Conservation (phyloP, 2,329 filamentous ascomycete genomes). For the Colletotrichum lupini region DNA sequence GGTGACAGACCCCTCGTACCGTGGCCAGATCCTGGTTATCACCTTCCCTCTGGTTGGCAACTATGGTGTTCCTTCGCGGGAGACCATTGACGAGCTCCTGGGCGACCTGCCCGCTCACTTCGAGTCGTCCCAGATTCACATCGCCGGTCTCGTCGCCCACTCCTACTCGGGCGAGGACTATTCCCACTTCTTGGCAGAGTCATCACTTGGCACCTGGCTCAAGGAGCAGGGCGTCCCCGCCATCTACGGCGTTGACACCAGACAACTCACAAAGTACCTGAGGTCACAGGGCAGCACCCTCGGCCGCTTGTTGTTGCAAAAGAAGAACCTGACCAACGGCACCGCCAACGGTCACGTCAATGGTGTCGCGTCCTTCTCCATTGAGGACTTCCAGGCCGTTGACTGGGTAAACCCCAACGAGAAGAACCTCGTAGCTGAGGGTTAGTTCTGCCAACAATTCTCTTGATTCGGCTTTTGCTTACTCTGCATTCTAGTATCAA, state of each 20-base stretch:
- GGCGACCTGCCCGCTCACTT: constrained; percentile 91
- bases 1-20: constrained; percentile 87
- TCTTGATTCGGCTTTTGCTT: constrained; percentile 47
- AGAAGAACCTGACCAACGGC: constrained; percentile 59
- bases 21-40: constrained; percentile 93
- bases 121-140: constrained; percentile 91
- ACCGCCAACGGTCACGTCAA: constrained; percentile 46
- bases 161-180: constrained; percentile 95
- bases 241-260: constrained; percentile 94
- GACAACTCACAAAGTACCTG: constrained; percentile 93
- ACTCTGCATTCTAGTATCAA: constrained; percentile 76
- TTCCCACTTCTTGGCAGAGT: constrained; percentile 92
- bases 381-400: constrained; percentile 76
- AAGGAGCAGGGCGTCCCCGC: constrained; percentile 96
- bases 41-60: constrained; percentile 97
- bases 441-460: constrained; percentile 66
- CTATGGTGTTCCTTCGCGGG: constrained; percentile 93
- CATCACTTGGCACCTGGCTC: constrained; percentile 92
- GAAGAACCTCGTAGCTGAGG: constrained; percentile 93
- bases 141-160: constrained; percentile 89
- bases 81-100: constrained; percentile 85
- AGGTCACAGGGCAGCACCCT: constrained; percentile 96
- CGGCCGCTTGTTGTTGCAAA: constrained; percentile 85
- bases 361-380: constrained; percentile 37
- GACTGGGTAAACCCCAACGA: constrained; percentile 94